A percentile compares a stretch with the other conserved stretches of the same genome.
phyloP scores from a whole-genome alignment of 75 land plant genomes.

The Chamaecyparis obtusa region DNA sequence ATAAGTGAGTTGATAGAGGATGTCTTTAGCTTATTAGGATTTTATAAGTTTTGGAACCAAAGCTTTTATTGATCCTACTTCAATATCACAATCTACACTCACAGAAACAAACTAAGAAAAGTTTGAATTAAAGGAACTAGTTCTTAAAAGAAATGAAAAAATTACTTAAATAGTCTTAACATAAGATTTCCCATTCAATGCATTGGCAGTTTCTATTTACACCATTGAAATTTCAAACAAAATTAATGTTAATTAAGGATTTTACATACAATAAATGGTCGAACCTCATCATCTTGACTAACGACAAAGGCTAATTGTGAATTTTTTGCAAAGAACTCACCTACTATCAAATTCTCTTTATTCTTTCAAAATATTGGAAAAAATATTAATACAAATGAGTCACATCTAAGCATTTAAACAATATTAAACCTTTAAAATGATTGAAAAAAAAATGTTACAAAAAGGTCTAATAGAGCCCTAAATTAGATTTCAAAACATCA shows the following conservation, averaged over 20 bases:
- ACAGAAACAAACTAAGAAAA: not conserved
- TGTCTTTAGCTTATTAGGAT: not conserved
- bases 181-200: not conserved
- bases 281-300: conserved; percentile 73
- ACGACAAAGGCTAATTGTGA: conserved; percentile 83
- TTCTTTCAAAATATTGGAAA: not conserved
- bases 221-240: not conserved
- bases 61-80: conserved; percentile 81
- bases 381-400: not conserved
- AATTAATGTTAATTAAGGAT: not conserved
- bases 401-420: not conserved
- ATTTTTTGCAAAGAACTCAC: conserved; percentile 86
- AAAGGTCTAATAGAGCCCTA: not conserved
- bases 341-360: conserved; percentile 82
- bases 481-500: not conserved
- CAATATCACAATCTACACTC: conserved; percentile 65
- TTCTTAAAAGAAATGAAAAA: not conserved
- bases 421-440: not conserved
- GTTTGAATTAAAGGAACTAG: not conserved
- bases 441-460: not conserved
- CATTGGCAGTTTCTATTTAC: not conserved
- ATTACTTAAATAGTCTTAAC: not conserved
- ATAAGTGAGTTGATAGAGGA: not conserved
- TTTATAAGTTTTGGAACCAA: conserved; percentile 84
- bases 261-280: conserved; percentile 73